These are phyloP conservation scores for Hypoxylon sp. DNA, from an alignment of 2,329 filamentous ascomycete species.

Conservation along the genomic window DNA sequence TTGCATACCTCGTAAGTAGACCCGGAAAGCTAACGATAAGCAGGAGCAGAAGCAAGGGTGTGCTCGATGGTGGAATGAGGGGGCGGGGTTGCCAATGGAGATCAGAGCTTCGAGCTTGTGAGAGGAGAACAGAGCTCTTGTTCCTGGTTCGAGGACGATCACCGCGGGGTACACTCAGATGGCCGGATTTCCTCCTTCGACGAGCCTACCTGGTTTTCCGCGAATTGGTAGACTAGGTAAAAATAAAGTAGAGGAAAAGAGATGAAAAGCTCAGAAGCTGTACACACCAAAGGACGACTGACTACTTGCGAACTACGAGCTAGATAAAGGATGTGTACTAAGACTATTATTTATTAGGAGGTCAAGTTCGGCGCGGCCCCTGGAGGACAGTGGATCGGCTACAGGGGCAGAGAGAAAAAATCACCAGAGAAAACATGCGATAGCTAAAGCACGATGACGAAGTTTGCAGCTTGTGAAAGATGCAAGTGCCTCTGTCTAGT, in stretches of 20 bases:
- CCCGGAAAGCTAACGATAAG: conserved; percentile 17
- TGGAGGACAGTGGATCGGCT: conserved; percentile 20
- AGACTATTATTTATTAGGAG: neutral
- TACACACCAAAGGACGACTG: conserved; percentile 15
- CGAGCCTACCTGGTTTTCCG: conserved; percentile 14
- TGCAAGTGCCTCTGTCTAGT: conserved; percentile 19
- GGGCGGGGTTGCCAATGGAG: conserved; percentile 31
- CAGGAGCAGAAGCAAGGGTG: conserved; percentile 19
- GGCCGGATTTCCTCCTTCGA: conserved; percentile 5
- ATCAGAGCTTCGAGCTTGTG: conserved; percentile 26
- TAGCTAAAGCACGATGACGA: conserved; percentile 34
- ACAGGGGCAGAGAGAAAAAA: conserved; percentile 15
- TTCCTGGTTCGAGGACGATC: conserved; percentile 30
- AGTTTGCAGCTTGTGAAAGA: conserved; percentile 19
- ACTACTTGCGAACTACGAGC: conserved; percentile 1
- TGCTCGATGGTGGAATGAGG: conserved; percentile 22
- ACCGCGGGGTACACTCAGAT: conserved; percentile 29
- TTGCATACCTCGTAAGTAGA: conserved; percentile 21
- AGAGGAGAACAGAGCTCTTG: conserved; percentile 12
- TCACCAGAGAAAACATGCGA: conserved; percentile 30
- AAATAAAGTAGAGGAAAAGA: neutral
- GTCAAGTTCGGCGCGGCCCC: conserved; percentile 8
- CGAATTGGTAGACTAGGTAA: neutral
- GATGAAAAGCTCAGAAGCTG: neutral
- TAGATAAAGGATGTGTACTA: conserved; percentile 16